phyloP scores from a whole-genome alignment of 148 eudicot species.

The Polygonum maritimum region DNA sequence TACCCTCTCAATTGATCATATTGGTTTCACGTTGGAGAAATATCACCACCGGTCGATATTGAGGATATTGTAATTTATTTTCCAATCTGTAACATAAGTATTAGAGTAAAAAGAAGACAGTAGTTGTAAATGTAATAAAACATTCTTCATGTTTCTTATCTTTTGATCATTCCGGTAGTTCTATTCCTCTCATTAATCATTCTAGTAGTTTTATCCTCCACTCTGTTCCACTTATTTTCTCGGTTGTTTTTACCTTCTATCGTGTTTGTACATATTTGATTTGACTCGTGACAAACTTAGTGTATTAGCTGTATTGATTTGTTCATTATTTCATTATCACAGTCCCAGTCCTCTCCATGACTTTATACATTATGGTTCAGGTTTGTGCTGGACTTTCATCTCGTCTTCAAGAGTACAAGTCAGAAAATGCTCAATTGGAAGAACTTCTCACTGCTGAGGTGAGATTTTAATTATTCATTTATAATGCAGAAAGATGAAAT shows the following conservation, averaged over 20 bases:
- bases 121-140: background rate
- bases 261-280: background rate
- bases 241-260: background rate
- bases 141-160: background rate
- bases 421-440: constrained; percentile 96
- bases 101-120: background rate
- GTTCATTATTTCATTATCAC: background rate
- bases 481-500: background rate
- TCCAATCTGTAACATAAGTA: background rate
- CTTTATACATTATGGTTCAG: constrained; percentile 35
- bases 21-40: background rate
- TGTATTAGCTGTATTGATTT: background rate
- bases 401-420: constrained; percentile 95
- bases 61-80: background rate
- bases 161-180: background rate
- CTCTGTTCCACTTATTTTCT: background rate
- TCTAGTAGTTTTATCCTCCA: background rate
- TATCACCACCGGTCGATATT: background rate
- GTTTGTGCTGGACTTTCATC: constrained; percentile 99
- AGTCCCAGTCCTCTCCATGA: background rate
- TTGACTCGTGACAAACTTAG: background rate
- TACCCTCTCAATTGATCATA: background rate
- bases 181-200: background rate
- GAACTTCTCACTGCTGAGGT: constrained; percentile 96
- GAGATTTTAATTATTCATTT: constrained; percentile 7